These are phyloP conservation scores for Mycosphaerella sp. DNA, from an alignment of 2,329 filamentous ascomycete genomes.

Conservation along the genomic window DNA sequence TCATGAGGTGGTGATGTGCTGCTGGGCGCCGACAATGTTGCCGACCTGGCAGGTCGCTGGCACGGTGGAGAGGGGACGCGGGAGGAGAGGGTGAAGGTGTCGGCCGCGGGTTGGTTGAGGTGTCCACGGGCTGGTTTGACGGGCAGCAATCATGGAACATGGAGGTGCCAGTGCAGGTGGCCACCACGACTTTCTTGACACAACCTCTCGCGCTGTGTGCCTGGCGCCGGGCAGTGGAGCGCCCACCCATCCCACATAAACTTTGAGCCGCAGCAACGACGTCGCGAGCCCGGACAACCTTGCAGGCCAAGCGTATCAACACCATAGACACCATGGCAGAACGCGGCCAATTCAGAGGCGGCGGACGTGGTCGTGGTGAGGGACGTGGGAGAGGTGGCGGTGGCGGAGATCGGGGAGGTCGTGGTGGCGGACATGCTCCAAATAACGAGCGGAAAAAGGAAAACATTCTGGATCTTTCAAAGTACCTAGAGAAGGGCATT, in stretches of 20 bases:
- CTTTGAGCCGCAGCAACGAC: slow-evolving; percentile 1
- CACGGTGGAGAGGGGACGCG: too few species aligned
- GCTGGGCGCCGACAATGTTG: too few species aligned
- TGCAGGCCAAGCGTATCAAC: slow-evolving; percentile 8
- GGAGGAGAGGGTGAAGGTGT: too few species aligned
- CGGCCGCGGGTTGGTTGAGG: too few species aligned
- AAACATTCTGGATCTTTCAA: slow-evolving; percentile 89
- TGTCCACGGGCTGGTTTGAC: too few species aligned
- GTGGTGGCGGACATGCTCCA: slow-evolving; percentile 30
- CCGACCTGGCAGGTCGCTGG: too few species aligned
- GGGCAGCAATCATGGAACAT: too few species aligned
- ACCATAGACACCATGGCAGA: slow-evolving; percentile 44
- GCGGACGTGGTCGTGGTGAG: slow-evolving; percentile 33
- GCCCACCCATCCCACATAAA: slow-evolving; percentile 3
- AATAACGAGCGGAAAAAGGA: slow-evolving; percentile 74
- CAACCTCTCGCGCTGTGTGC: background rate
- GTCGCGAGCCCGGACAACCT: background rate
- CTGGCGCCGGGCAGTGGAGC: background rate
- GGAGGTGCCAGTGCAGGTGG: background rate
- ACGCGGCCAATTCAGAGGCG: slow-evolving; percentile 48
- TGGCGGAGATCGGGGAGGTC: slow-evolving; percentile 28
- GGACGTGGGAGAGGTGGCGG: slow-evolving; percentile 36
- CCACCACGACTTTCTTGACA: background rate
- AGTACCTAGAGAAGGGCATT: slow-evolving; percentile 96
- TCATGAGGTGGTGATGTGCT: too few species aligned